Conservation (phyloP, 2,329 filamentous ascomycete species). For the Ophiostoma sp. region DNA sequence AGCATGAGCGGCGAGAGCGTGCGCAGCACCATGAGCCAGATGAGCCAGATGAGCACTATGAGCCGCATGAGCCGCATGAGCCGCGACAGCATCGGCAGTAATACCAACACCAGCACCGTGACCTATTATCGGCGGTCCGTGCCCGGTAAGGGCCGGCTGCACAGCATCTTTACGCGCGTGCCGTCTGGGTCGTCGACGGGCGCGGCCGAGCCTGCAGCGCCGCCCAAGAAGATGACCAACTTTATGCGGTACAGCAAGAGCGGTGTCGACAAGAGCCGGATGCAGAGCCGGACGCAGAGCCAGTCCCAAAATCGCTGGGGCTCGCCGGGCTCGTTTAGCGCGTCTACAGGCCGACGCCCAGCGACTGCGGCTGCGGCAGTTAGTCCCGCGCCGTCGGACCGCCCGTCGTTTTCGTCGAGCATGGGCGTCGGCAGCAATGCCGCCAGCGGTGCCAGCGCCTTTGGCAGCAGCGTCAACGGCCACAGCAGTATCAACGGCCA, state of each 20-base stretch:
- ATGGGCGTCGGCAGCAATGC: not conserved
- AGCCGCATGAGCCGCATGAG: conserved; percentile 12
- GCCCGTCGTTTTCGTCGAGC: not conserved
- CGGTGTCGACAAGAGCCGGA: not conserved
- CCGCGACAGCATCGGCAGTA: conserved; percentile 22
- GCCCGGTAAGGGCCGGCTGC: conserved; percentile 39
- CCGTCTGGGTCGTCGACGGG: conserved; percentile 7
- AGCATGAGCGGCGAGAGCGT: conserved; percentile 23
- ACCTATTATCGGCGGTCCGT: conserved; percentile 36
- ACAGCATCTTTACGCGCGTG: conserved; percentile 26
- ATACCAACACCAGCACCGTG: conserved; percentile 15
- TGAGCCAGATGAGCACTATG: conserved; percentile 6
- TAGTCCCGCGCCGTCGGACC: conserved; percentile 10
- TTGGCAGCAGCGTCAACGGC: not conserved
- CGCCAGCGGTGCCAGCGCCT: not conserved
- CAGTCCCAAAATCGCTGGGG: not conserved
- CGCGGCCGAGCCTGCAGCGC: not conserved
- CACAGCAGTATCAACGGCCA: not conserved
- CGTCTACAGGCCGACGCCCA: not conserved
- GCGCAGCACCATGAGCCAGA: not conserved
- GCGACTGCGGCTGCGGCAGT: not conserved
- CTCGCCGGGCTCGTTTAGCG: conserved; percentile 1
- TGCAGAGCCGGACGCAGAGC: not conserved
- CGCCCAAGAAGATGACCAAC: conserved; percentile 24
- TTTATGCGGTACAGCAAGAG: conserved; percentile 25